Percentiles rank a stretch among this genome's conserved stretches.
These are phyloP conservation scores for Alternaria solani DNA, from an alignment of 2,329 filamentous ascomycete genomes.

Conservation along the genomic window DNA sequence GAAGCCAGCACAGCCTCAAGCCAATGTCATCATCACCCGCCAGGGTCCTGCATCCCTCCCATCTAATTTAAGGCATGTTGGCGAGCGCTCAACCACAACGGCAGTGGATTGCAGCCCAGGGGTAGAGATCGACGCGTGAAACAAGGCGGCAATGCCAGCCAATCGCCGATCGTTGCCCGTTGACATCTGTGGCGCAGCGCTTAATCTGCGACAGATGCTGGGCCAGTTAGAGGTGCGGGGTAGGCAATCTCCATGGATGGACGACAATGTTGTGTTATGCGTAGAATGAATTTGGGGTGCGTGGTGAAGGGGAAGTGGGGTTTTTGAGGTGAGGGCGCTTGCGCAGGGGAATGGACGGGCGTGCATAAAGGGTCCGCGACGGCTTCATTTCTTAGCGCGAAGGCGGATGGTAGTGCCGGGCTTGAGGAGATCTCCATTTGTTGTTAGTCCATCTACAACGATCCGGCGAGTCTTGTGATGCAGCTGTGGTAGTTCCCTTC, in stretches of 20 bases:
- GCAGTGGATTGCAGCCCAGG: slow-evolving; percentile 11
- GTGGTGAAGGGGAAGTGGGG: not conserved
- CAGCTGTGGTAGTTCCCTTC: too few species aligned
- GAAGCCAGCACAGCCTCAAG: slow-evolving; percentile 11
- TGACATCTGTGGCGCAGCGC: slow-evolving; percentile 39
- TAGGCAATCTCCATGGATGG: not conserved
- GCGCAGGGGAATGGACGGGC: not conserved
- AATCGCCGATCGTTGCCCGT: slow-evolving; percentile 28
- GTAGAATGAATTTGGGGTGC: not conserved
- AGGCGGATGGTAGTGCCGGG: not conserved
- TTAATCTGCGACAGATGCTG: slow-evolving; percentile 39
- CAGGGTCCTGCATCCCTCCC: slow-evolving; percentile 11
- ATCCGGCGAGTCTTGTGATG: not conserved
- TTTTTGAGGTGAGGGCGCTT: slow-evolving; percentile 2
- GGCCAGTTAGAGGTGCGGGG: slow-evolving; percentile 19
- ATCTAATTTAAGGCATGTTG: slow-evolving; percentile 23
- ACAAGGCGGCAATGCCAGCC: slow-evolving; percentile 26
- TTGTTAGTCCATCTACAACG: not conserved
- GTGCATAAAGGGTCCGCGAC: not conserved
- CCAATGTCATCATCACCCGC: slow-evolving; percentile 25
- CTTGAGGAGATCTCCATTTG: not conserved
- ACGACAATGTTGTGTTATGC: not conserved
- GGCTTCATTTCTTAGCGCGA: not conserved
- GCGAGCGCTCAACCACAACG: slow-evolving; percentile 1
- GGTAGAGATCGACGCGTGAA: slow-evolving; percentile 27